Evolutionary conservation across 495 filamentous ascomycete species (phyloP), one percentile per base, ranked within the genome.

Genomic region (Apodospora peruviana): DNA sequence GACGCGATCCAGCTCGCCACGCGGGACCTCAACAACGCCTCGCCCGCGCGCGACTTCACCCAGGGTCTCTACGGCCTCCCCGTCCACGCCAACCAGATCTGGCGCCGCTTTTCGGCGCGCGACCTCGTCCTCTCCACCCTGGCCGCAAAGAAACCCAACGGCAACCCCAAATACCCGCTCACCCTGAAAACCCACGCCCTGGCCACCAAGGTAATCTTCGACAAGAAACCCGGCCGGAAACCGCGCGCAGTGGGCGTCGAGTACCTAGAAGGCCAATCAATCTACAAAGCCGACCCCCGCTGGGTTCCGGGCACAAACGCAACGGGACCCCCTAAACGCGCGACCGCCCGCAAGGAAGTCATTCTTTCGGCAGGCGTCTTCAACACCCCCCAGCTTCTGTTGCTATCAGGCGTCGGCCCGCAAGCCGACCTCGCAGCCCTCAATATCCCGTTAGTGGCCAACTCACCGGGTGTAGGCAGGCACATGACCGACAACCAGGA

Each of bases 161-260:
- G 78, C 25, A 57, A 56, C 7, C 63, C 70, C 53, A 74, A 71
- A 53, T 81, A 83, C 55, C 67, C 62, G 0, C 66, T 85, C 2
- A 74, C 78, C n/a, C 66, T 86, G 20, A 65, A 70, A 22, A 72
- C 74, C 5, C 71, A 84, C 52, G 71, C 70, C 22, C 68, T 82
- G 32, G 83, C 71, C 2, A 84, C 81, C 4, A 79, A 76, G 50
- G 66, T 85, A 35, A 49, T 59, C 24, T 83, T 84, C 53, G 64
- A 76, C 47, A 52, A 46, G 16, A 32, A 32, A 14, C 27, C 27
- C 27, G 59, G 57, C 24, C 61, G 45, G 22, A 67, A 63, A n/a
- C 77, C 80, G 0, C 66, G 62, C n/a, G 82, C 82, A 9, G 77
- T 64, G 2, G 82, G 82, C 37, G 72, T 87, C 27, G 74, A 82